Percentiles rank a stretch among this genome's conserved stretches.
Conservation (phyloP, 2,329 filamentous ascomycete species). For the Trichoderma atrobrunneum region DNA sequence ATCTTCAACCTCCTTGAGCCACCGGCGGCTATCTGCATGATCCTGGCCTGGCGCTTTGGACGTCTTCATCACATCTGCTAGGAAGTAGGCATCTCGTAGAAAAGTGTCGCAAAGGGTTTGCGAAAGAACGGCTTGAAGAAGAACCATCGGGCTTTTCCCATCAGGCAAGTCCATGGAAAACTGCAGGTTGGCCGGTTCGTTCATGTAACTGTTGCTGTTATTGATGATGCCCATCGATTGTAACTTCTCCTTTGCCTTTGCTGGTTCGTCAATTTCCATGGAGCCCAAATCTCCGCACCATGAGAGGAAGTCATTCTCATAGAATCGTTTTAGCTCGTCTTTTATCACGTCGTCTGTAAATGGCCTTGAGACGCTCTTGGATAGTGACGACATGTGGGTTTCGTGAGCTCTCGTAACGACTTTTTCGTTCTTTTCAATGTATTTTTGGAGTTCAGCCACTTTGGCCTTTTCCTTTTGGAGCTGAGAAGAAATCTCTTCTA, state of each 20-base stretch:
- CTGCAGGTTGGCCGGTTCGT: background rate
- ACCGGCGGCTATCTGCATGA: background rate
- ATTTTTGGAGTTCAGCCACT: background rate
- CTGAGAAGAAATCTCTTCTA: background rate
- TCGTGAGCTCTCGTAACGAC: background rate
- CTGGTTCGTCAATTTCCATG: background rate
- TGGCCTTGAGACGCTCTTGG: background rate
- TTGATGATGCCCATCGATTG: background rate
- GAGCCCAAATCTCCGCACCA: background rate
- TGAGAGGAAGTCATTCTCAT: background rate
- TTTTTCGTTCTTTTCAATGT: background rate
- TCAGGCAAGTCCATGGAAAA: background rate
- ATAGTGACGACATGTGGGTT: background rate
- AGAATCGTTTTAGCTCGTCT: background rate
- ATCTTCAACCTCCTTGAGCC: background rate
- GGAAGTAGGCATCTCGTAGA: background rate
- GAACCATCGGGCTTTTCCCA: background rate
- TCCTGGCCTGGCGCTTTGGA: background rate
- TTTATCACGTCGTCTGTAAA: background rate
- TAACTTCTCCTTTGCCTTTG: background rate
- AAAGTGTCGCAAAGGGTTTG: background rate
- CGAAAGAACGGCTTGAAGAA: background rate
- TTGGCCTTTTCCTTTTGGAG: background rate
- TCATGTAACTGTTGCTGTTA: background rate
- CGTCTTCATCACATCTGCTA: background rate